Evolutionary conservation across 805 yeast species (phyloP), one percentile per base, ranked within the genome.

Genomic region (Scheffersomyces ergatensis): DNA sequence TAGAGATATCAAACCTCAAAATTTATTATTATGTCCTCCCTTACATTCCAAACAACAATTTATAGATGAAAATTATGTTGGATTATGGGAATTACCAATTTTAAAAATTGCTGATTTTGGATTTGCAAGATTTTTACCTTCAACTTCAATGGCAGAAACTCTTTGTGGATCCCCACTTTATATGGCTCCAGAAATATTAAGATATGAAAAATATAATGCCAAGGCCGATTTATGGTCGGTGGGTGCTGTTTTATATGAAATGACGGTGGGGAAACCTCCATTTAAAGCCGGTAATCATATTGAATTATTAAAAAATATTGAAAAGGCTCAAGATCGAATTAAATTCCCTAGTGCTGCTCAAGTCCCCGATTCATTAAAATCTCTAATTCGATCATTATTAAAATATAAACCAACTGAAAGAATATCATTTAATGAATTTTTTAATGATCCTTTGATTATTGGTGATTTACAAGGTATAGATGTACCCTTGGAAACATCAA

Each of bases 211-310:
- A 63, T 93, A 93, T 66, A 89, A 90, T 51, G 99, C 98, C 4
- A 90, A 89, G 60, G 98, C 97, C 0, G 99, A 93, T 59, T 65
- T 93, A 48, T 93, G 99, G 99, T 89, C 97, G 5, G 96, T 92
- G 4, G 99, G 99, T 3, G 95, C 98, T 1, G 98, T 93, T 1
- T 67, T 90, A 11, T 93, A 83, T 63, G 99, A 93, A 63, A 90
- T 93, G 97, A 77, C 87, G 11, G 89, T 87, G 23, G 98, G 98
- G n/a, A 85, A 78, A 61, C 97, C 99, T 1, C 99, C 99, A 0
- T 93, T 90, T 61, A 81, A 85, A 49, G 98, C 99, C 3, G 80
- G 85, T 3, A 93, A 93, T 58, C 98, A 92, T 60, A 82, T 93
- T 46, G 97, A 92, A 58, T 74, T 93, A 40, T 76, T 87, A 55